Percentiles rank a stretch among this genome's conserved stretches.
These are phyloP conservation scores for Solanum sitiens DNA, from an alignment of 257 asterid species.

Conservation along the genomic window DNA sequence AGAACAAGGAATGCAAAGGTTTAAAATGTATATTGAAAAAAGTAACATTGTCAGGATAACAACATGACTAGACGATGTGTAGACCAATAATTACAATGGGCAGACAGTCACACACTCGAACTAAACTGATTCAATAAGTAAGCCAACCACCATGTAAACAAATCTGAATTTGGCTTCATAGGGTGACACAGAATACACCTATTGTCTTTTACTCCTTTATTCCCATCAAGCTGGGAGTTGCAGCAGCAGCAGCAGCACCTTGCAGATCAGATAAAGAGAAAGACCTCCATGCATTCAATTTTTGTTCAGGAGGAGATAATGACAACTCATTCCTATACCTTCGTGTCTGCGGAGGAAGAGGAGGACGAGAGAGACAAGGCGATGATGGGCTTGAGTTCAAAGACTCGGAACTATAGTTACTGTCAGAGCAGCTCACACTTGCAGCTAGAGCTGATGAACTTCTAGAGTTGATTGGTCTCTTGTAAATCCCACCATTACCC, in stretches of 20 bases:
- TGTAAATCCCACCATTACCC: slow-evolving; percentile 33
- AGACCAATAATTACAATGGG: neutral
- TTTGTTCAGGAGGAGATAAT: slow-evolving; percentile 34
- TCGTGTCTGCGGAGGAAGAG: slow-evolving; percentile 59
- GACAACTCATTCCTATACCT: slow-evolving; percentile 20
- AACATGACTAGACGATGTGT: neutral
- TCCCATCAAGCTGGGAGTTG: slow-evolving; percentile 23
- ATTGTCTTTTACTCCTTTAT: slow-evolving; percentile 19
- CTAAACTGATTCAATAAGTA: neutral
- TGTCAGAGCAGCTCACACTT: slow-evolving; percentile 29
- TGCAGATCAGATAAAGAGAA: slow-evolving; percentile 71
- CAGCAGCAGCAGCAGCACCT: slow-evolving; percentile 44
- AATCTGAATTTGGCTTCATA: slow-evolving; percentile 29
- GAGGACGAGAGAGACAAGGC: slow-evolving; percentile 49
- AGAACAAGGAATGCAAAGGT: neutral
- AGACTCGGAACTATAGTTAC: slow-evolving; percentile 31
- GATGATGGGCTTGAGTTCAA: slow-evolving; percentile 49
- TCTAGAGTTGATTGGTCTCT: slow-evolving; percentile 45
- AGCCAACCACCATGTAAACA: slow-evolving; percentile 49
- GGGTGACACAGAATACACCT: slow-evolving; percentile 26
- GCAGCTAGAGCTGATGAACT: slow-evolving; percentile 44
- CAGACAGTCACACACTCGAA: neutral
- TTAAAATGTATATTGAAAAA: neutral
- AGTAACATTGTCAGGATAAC: neutral
- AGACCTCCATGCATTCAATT: slow-evolving; percentile 51